Evolutionary conservation across 768 basidiomycete genomes (phyloP).

Genomic region (Kwoniella bestiolae): DNA sequence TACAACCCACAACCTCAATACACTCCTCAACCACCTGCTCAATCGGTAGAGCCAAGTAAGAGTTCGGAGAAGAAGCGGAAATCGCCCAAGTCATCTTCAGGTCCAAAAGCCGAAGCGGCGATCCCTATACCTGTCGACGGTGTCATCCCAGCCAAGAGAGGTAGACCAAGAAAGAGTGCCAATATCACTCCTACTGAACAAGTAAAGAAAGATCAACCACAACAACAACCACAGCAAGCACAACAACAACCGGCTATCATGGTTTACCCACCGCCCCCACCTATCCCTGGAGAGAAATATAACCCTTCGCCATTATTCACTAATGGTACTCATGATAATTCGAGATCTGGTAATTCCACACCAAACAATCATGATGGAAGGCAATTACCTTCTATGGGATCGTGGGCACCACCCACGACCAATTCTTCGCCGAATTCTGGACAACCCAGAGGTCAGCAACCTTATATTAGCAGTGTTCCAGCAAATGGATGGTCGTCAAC

Average conservation of each 20-base stretch:
- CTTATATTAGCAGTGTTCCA: slow-evolving; percentile 12
- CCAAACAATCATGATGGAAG: neutral
- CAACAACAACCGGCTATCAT: slow-evolving; percentile 21
- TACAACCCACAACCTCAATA: slow-evolving; percentile 3
- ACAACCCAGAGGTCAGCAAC: neutral
- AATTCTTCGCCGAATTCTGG: slow-evolving; percentile 8
- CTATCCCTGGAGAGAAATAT: slow-evolving; percentile 19
- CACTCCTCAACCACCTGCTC: slow-evolving; percentile 3
- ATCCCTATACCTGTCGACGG: slow-evolving; percentile 1
- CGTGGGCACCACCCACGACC: slow-evolving; percentile 25
- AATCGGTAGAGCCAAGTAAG: neutral
- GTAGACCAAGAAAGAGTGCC: slow-evolving; percentile 21
- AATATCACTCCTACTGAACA: neutral
- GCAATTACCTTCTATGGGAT: slow-evolving; percentile 24
- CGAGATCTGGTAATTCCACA: neutral
- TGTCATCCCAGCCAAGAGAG: slow-evolving; percentile 16
- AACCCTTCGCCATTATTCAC: slow-evolving; percentile 18
- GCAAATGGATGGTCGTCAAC: neutral
- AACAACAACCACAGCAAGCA: neutral
- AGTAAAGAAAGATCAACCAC: neutral
- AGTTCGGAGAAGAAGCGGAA: slow-evolving; percentile 15
- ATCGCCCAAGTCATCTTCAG: slow-evolving; percentile 1
- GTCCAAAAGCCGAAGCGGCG: neutral
- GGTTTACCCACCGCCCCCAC: slow-evolving; percentile 31
- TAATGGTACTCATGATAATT: neutral